phyloP scores from a whole-genome alignment of 2,329 filamentous ascomycete genomes.

The Scedosporium aurantiacum region DNA sequence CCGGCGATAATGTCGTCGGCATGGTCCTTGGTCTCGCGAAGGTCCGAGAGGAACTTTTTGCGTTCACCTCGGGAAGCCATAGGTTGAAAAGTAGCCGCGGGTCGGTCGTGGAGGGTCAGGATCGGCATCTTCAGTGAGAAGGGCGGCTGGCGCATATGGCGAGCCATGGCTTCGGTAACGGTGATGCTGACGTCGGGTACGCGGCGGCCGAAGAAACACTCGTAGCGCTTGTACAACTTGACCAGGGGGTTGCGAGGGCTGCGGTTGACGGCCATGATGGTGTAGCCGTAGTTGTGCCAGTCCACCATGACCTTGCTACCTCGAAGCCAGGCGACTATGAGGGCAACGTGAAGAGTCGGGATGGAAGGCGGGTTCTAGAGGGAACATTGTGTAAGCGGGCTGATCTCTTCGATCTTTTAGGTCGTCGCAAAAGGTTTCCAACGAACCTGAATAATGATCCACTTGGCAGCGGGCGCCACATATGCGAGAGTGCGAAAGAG shows the following conservation, averaged over 20 bases:
- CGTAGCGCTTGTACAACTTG: constrained; percentile 63
- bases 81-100: constrained; percentile 71
- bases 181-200: constrained; percentile 67
- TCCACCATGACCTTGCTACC: constrained; percentile 80
- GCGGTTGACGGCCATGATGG: constrained; percentile 61
- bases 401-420: too few species aligned
- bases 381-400: neutral
- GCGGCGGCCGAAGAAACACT: constrained; percentile 56
- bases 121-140: constrained; percentile 57
- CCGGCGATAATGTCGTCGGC: constrained; percentile 48
- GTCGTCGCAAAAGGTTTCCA: neutral
- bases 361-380: constrained; percentile 84
- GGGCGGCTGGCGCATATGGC: constrained; percentile 51
- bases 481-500: constrained; percentile 67
- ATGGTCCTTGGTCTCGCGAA: constrained; percentile 53
- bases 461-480: constrained; percentile 59
- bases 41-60: constrained; percentile 47
- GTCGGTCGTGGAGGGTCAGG: constrained; percentile 73
- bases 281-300: constrained; percentile 99
- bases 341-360: constrained; percentile 70
- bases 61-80: constrained; percentile 37
- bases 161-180: constrained; percentile 81
- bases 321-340: constrained; percentile 61
- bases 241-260: constrained; percentile 62
- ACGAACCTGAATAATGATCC: constrained; percentile 70